phyloP scores from a whole-genome alignment of 805 yeast species.

The Yarrowia sp. region DNA sequence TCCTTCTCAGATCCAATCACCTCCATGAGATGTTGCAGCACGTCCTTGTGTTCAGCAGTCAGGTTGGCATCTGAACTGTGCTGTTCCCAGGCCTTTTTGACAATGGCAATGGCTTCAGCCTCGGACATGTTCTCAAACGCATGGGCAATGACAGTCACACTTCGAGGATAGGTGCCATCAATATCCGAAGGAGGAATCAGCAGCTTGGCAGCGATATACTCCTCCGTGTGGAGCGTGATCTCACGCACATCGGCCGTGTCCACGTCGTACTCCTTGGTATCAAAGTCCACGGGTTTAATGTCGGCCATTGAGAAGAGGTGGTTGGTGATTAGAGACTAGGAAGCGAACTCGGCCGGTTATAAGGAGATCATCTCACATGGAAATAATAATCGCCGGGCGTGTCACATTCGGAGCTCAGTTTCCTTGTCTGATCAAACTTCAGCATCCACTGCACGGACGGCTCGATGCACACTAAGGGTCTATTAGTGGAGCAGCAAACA shows the following conservation, averaged over 20 bases:
- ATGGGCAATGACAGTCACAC: conserved; percentile 53
- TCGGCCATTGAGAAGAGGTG: not conserved
- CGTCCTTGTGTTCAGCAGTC: conserved; percentile 50
- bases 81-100: conserved; percentile 52
- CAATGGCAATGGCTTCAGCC: conserved; percentile 54
- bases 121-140: conserved; percentile 51
- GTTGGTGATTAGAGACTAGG: too few relatives aligned
- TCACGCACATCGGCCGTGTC: conserved; percentile 4
- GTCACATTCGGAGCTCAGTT: not conserved
- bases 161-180: conserved; percentile 24
- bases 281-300: conserved; percentile 1
- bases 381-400: not conserved
- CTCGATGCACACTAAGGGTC: conserved; percentile 3
- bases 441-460: conserved; percentile 11
- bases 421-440: not conserved
- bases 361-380: not conserved
- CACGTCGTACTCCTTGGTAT: conserved; percentile 6
- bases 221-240: conserved; percentile 24
- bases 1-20: not conserved
- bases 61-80: conserved; percentile 60
- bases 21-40: conserved; percentile 7
- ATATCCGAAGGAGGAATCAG: conserved; percentile 13
- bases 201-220: conserved; percentile 19
- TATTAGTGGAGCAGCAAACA: not conserved
- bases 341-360: not conserved